A percentile compares a stretch with the other conserved stretches of the same genome.
These are phyloP conservation scores for Boletus holoroseus DNA, from an alignment of 1,284 basidiomycete species.

Conservation along the genomic window DNA sequence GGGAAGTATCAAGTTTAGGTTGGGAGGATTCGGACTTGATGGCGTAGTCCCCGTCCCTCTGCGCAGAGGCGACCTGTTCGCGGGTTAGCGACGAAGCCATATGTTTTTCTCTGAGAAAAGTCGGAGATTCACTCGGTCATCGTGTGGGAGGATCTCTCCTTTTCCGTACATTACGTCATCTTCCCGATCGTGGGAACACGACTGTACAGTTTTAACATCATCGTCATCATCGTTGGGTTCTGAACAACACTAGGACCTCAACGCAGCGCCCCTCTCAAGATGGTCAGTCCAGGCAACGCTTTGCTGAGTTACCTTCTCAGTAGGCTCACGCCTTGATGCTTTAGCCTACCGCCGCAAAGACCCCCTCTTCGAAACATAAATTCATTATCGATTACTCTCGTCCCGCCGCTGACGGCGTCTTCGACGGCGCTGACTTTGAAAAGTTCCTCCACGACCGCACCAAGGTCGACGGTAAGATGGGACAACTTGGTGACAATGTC, in stretches of 20 bases:
- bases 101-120: background rate
- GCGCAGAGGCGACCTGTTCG: constrained; percentile 65
- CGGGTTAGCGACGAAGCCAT: constrained; percentile 47
- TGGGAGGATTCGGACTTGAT: constrained; percentile 75
- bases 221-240: constrained; percentile 6
- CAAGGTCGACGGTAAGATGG: constrained; percentile 79
- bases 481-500: constrained; percentile 82
- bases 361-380: constrained; percentile 72
- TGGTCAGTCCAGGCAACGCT: constrained; percentile 72
- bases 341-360: constrained; percentile 68
- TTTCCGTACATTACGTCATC: constrained; percentile 17
- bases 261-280: constrained; percentile 37
- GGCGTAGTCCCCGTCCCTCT: constrained; percentile 70
- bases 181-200: constrained; percentile 17
- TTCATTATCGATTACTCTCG: constrained; percentile 94
- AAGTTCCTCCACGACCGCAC: constrained; percentile 93
- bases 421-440: constrained; percentile 88
- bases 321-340: constrained; percentile 63
- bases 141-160: constrained; percentile 14
- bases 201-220: constrained; percentile 41
- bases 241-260: background rate
- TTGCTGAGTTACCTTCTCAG: constrained; percentile 91
- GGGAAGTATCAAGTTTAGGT: constrained; percentile 86
- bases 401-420: constrained; percentile 85
- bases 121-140: background rate